Conservation (phyloP, 2,329 filamentous ascomycete genomes). For the Hymenoscyphus occultus region DNA sequence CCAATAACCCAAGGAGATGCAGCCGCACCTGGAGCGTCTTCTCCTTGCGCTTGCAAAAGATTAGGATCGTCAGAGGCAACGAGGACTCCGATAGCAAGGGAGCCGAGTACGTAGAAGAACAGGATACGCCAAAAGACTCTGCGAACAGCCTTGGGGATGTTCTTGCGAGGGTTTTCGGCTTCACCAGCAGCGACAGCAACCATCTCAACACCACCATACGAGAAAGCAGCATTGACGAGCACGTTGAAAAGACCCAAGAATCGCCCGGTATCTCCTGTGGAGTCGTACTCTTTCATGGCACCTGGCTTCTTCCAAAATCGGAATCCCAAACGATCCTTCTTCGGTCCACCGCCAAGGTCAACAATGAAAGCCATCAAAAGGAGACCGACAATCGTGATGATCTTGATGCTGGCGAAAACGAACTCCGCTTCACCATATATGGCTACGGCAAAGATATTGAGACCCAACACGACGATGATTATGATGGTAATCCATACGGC, state of each 20-base stretch:
- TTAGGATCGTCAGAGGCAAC: slow-evolving; percentile 32
- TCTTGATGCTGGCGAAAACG: slow-evolving; percentile 54
- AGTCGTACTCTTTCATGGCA: slow-evolving; percentile 42
- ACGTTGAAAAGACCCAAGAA: slow-evolving; percentile 50
- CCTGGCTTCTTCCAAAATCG: slow-evolving; percentile 56
- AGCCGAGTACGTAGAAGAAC: slow-evolving; percentile 58
- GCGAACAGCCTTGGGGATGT: slow-evolving; percentile 60
- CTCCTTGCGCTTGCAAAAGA: slow-evolving; percentile 15
- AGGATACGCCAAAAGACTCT: slow-evolving; percentile 59
- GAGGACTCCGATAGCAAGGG: slow-evolving; percentile 49
- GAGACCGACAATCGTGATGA: slow-evolving; percentile 54
- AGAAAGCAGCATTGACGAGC: slow-evolving; percentile 46
- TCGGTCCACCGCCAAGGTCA: slow-evolving; percentile 56
- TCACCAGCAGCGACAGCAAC: slow-evolving; percentile 59
- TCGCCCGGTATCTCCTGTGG: slow-evolving; percentile 50
- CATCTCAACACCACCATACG: slow-evolving; percentile 49
- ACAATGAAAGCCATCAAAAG: slow-evolving; percentile 49
- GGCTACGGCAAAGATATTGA: slow-evolving; percentile 56
- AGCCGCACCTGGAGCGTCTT: slow-evolving; percentile 48
- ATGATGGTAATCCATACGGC: slow-evolving; percentile 44
- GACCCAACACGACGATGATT: slow-evolving; percentile 33
- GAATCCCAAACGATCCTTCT: slow-evolving; percentile 59
- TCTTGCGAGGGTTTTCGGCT: slow-evolving; percentile 61
- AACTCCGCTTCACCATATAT: slow-evolving; percentile 60
- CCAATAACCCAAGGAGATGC: slow-evolving; percentile 70